Evolutionary conservation across 768 basidiomycete species (phyloP), one percentile per base, ranked within the genome.

Genomic region (Mycena galopus): DNA sequence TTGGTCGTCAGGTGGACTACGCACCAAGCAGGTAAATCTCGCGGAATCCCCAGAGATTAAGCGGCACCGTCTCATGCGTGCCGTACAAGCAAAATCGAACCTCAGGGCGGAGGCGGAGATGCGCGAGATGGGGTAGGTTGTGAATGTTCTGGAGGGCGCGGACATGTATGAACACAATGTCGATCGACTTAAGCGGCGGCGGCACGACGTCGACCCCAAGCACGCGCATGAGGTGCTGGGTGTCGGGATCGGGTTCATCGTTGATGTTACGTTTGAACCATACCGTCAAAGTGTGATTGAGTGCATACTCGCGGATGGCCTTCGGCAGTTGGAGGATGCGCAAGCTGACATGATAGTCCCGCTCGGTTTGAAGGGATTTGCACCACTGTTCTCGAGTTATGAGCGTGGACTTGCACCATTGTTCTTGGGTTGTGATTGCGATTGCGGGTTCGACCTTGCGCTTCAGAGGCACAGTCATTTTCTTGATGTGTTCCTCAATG

Each of bases 161-260:
- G 35, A 69, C 72, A 33, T 73, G 72, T 17, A 73, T 58, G 58
- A 73, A 73, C 0, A 69, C 51, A 17, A 60, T 14, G 16, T 53
- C 47, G 3, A 62, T 67, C 1, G 44, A n/a, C 6, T 11, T 11
- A 19, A 51, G 39, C 7, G 17, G 9, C 17, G 33, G 29, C 11
- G 53, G 4, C 19, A 58, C 53, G 44, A 59, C 35, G 8, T 64
- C 58, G 16, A 16, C n/a, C 14, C n/a, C 17, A 1, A 73, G 58
- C 4, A 64, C 32, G 1, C 30, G 21, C 2, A 11, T 33, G 10
- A 73, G 72, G 42, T 65, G 62, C 12, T 17, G 17, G 2, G 67
- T 73, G 57, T 73, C 67, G 17, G 25, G 33, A 1, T 5, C n/a
- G n/a, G n/a, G n/a, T 21, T 30, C 53, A 17, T 23, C 42, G 42